These are phyloP conservation scores for Hericium coralloides DNA, from an alignment of 768 basidiomycete genomes.

Conservation along the genomic window DNA sequence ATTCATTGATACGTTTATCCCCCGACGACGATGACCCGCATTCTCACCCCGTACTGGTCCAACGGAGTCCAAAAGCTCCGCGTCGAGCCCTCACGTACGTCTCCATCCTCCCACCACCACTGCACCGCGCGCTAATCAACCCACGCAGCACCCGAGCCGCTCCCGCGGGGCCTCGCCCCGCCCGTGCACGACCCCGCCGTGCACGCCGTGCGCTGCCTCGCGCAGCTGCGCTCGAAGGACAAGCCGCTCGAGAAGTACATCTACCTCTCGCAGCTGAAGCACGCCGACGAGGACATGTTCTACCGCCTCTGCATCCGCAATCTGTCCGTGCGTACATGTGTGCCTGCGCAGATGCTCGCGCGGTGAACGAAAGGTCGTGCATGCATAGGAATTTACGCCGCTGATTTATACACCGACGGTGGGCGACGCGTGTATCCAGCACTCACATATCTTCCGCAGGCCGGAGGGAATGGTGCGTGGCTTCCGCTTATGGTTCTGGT, in stretches of 20 bases:
- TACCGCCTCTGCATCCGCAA: slow-evolving; percentile 67
- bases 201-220: slow-evolving; percentile 51
- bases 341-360: slow-evolving; percentile 1
- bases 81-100: slow-evolving; percentile 46
- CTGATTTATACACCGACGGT: slow-evolving; percentile 91
- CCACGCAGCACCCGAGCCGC: slow-evolving; percentile 6
- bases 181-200: slow-evolving; percentile 42
- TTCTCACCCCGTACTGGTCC: slow-evolving; percentile 62
- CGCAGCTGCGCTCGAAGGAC: slow-evolving; percentile 70
- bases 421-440: slow-evolving; percentile 84
- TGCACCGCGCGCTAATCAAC: not conserved
- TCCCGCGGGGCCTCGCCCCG: slow-evolving; percentile 55
- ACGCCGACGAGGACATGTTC: slow-evolving; percentile 65
- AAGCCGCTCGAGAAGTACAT: slow-evolving; percentile 78
- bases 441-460: slow-evolving; percentile 66
- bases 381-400: slow-evolving; percentile 46
- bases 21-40: slow-evolving; percentile 24
- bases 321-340: slow-evolving; percentile 42
- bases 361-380: not conserved
- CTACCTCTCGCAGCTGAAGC: slow-evolving; percentile 68
- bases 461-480: slow-evolving; percentile 58
- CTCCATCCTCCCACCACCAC: not conserved
- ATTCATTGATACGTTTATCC: no score
- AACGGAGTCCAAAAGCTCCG: slow-evolving; percentile 68
- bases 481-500: not conserved